Evolutionary conservation across 257 asterid species (phyloP), one percentile per base, ranked within the genome.

Genomic region (Solanum pinnatisectum): DNA sequence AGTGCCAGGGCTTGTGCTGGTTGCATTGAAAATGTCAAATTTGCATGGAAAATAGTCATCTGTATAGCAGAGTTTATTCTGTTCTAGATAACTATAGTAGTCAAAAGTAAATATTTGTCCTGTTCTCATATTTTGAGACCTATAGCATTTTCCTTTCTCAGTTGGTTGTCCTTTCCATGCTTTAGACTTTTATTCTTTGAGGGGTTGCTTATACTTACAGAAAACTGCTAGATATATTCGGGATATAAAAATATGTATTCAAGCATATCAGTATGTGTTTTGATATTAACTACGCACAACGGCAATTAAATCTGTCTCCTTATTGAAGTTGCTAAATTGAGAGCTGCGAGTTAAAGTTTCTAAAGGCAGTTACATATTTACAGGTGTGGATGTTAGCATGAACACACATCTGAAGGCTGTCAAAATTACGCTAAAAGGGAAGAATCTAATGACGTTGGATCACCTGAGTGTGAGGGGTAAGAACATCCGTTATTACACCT

Each of bases 381-480:
- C 76, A 94, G 98, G 99, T 89, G 98, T 95, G 90, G 99, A 96
- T 94, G 93, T 95, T 89, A 95, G 98, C 91, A 95, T 93, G 96
- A 94, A 95, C 89, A 96, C 99, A 2, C 98, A 96, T 89, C 87
- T 96, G 89, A 96, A 96, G 89, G 92, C 98, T 2, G 99, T 96
- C 49, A 96, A 96, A 89, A 95, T 96, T n/a, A 95, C 95, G 18
- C 71, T 93, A 67, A 95, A 96, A 89, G 99, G 99, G 25, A 93
- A 96, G 92, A 96, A 96, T 89, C 98, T 98, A n/a, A n/a, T n/a
- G n/a, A n/a, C n/a, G n/a, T 88, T 96, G 93, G 98, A 96, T 91
- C 98, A 96, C 92, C 93, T 95, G 46, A 96, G 98, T 84, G 95
- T 96, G 33, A 91, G 99, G 92, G 99, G 98, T 49, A 96, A 93